Percentiles rank a stretch among this genome's conserved stretches.
Evolutionary conservation across 2,329 filamentous ascomycete species (phyloP).

Genomic region (Beauveria sp.): DNA sequence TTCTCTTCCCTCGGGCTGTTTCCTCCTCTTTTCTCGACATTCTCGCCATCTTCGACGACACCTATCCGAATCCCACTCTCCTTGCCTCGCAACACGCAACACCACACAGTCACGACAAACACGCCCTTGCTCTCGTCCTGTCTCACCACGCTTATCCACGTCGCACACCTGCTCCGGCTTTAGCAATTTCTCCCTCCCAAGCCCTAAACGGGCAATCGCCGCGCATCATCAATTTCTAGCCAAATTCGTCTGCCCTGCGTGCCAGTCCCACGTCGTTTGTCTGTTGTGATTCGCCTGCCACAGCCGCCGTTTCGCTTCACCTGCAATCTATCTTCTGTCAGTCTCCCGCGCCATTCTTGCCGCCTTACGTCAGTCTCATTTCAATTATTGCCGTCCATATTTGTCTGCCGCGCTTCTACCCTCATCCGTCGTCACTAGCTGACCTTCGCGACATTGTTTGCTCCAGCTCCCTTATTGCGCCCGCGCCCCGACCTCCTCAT

Average conservation of each 20-base stretch:
- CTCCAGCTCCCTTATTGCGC: neutral
- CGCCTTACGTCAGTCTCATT: too few species aligned
- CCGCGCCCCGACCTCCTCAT: neutral
- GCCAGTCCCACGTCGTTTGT: constrained; percentile 6
- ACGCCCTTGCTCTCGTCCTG: neutral
- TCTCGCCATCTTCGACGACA: neutral
- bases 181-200: constrained; percentile 1
- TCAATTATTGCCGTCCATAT: neutral
- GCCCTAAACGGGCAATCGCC: constrained; percentile 1
- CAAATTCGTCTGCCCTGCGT: neutral
- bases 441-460: neutral
- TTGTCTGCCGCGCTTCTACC: neutral
- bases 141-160: constrained; percentile 2
- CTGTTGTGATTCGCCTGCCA: constrained; percentile 1
- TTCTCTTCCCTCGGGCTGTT: neutral
- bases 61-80: neutral
- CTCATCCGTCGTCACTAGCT: neutral
- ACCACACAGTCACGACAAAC: neutral
- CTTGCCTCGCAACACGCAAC: neutral
- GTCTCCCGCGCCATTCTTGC: neutral
- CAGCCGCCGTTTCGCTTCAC: constrained; percentile 6
- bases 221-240: neutral
- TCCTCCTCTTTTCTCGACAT: neutral
- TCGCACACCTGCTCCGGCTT: neutral
- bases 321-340: neutral